Evolutionary conservation across 2,329 filamentous ascomycete genomes (phyloP).

Genomic region (Aspergillus sp.): DNA sequence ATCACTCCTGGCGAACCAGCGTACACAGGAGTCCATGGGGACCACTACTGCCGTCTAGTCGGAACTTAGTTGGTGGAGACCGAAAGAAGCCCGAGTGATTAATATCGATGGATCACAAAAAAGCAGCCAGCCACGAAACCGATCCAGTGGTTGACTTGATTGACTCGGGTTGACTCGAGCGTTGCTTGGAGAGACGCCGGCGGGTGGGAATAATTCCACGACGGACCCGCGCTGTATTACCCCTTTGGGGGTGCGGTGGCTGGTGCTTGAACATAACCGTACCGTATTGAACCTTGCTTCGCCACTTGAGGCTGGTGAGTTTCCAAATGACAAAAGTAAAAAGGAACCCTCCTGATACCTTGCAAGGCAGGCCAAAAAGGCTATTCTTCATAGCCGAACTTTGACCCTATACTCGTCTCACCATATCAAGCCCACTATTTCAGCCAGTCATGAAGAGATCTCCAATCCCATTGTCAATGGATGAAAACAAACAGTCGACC

Average conservation of each 20-base stretch:
- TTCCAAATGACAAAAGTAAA: background rate
- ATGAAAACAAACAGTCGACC: background rate
- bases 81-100: constrained; percentile 5
- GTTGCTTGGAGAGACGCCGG: constrained; percentile 4
- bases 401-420: background rate
- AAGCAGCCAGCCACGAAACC: constrained; percentile 6
- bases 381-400: background rate
- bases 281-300: background rate
- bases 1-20: constrained; percentile 17
- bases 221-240: background rate
- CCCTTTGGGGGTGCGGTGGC: background rate
- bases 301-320: background rate
- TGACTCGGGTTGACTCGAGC: background rate
- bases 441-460: too few relatives aligned
- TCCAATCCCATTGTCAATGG: background rate
- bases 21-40: constrained; percentile 1
- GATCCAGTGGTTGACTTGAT: background rate
- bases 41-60: constrained; percentile 4
- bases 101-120: constrained; percentile 6
- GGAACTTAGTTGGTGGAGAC: constrained; percentile 5
- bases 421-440: background rate
- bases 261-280: background rate
- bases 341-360: background rate
- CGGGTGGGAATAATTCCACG: background rate
- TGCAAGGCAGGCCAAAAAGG: background rate